Conservation (phyloP, 495 filamentous ascomycete genomes). For the Bryoglossum gracile region DNA sequence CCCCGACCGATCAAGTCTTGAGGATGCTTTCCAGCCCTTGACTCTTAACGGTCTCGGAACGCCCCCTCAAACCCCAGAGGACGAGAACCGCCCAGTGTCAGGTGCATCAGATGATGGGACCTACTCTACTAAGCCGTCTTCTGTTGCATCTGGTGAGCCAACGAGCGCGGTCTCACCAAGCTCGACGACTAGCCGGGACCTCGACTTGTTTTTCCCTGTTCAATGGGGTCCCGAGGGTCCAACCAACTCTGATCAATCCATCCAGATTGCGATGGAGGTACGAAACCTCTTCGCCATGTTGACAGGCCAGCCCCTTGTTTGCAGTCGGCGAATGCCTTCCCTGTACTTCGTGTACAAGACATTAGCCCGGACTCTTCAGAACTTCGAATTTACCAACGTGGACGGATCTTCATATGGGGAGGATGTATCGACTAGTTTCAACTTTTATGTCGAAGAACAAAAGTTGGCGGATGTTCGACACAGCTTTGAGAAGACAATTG, state of each 20-base stretch:
- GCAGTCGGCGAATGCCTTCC: conserved; percentile 56
- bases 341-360: conserved; percentile 70
- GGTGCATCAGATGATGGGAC: neutral
- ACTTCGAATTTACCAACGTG: conserved; percentile 71
- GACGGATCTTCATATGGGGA: conserved; percentile 81
- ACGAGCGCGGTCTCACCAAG: conserved; percentile 25
- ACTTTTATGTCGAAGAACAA: conserved; percentile 68
- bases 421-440: conserved; percentile 63
- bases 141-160: conserved; percentile 23
- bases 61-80: neutral
- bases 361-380: conserved; percentile 58
- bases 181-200: conserved; percentile 40
- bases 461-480: conserved; percentile 69
- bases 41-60: conserved; percentile 32
- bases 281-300: conserved; percentile 92
- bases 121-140: conserved; percentile 12
- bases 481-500: conserved; percentile 84
- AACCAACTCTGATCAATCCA: conserved; percentile 50
- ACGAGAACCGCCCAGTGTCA: neutral
- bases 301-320: conserved; percentile 70
- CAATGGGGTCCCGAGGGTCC: neutral
- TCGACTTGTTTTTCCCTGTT: conserved; percentile 56
- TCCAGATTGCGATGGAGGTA: conserved; percentile 62
- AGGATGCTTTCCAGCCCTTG: conserved; percentile 36
- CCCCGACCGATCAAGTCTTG: conserved; percentile 24